Evolutionary conservation across 352 stramenopile genomes (phyloP), one percentile per base, ranked within the genome.

Genomic region (Globisporangium recalcitrans): DNA sequence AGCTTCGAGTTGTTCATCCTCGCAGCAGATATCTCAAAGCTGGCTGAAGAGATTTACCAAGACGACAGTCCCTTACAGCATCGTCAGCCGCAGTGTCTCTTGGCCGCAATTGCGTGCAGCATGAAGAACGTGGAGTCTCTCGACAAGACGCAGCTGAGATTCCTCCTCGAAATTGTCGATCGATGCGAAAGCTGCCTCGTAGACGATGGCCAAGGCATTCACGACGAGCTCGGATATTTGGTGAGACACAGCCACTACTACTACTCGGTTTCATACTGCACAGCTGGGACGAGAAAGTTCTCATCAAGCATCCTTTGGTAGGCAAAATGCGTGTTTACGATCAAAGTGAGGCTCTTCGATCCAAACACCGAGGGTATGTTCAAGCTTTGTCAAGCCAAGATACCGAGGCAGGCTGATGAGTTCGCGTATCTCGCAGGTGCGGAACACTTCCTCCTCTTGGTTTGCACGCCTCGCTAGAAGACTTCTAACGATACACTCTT

Each of bases 281-380:
- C 38, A 21, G 16, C 16, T 21, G 14, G 16, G 7, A 46, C 19
- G 3, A 19, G n/a, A 32, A 1, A 27, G 8, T 32, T 58, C 51
- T 53, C 16, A 64, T 14, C 22, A 14, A 26, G 16, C 19, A 47
- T 51, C 44, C 32, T 44, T 56, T 53, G 29, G 14, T 32, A 91
- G 82, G 66, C 58, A 13, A 88, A 77, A 49, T 70, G 74, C 31
- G 49, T 70, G 27, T 64, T 93, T 42, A 71, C 77, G 4, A 70
- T 82, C 58, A 85, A 90, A 60, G 63, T 93, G 38, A 60, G 82
- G 27, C 67, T 85, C 9, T 74, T 76, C n/a, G 80, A 93, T 32
- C 14, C 70, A n/a, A 65, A 91, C 58, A 77, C 77, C 5, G 74
- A 78, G 40, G 64, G 52, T 1, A 69, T 93, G 13, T 65, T 84